A percentile compares a stretch with the other conserved stretches of the same genome.
Conservation (phyloP, 169 alveolate species). For the Plasmodium malariae region DNA sequence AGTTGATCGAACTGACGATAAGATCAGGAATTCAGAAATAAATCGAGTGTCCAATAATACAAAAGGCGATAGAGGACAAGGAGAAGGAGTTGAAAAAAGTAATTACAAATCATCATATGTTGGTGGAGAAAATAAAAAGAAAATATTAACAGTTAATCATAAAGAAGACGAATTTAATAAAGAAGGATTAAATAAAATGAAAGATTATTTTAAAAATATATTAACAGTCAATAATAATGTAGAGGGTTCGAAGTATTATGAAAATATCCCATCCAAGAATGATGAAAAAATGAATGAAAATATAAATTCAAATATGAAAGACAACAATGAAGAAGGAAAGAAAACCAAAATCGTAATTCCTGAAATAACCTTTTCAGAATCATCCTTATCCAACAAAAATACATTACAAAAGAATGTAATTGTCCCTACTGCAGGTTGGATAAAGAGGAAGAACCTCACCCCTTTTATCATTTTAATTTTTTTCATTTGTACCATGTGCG, state of each 20-base stretch:
- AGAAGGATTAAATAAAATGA: constrained; percentile 45
- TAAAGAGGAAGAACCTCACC: not conserved
- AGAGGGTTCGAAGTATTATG: constrained; percentile 15
- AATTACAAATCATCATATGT: not conserved
- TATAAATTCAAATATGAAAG: constrained; percentile 9
- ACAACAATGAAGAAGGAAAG: constrained; percentile 2
- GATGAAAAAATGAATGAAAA: constrained; percentile 2
- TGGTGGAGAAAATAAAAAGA: constrained; percentile 56
- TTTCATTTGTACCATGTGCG: not conserved
- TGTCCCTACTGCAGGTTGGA: constrained; percentile 22
- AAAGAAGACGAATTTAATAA: constrained; percentile 37
- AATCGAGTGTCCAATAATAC: not conserved
- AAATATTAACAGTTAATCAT: constrained; percentile 19
- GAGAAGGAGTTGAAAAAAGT: not conserved
- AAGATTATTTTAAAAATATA: constrained; percentile 51
- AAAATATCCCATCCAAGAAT: not conserved
- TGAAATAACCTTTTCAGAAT: constrained; percentile 57
- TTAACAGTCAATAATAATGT: constrained; percentile 20
- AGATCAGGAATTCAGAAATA: not conserved
- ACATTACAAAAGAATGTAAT: constrained; percentile 55
- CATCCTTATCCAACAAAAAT: constrained; percentile 28
- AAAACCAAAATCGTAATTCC: constrained; percentile 41
- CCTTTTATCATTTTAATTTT: not conserved
- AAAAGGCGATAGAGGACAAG: too few species aligned
- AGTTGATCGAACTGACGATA: not conserved